Percentiles rank a stretch among this genome's conserved stretches.
phyloP scores from a whole-genome alignment of 305 asterid species.

The Fraxinus nigra region DNA sequence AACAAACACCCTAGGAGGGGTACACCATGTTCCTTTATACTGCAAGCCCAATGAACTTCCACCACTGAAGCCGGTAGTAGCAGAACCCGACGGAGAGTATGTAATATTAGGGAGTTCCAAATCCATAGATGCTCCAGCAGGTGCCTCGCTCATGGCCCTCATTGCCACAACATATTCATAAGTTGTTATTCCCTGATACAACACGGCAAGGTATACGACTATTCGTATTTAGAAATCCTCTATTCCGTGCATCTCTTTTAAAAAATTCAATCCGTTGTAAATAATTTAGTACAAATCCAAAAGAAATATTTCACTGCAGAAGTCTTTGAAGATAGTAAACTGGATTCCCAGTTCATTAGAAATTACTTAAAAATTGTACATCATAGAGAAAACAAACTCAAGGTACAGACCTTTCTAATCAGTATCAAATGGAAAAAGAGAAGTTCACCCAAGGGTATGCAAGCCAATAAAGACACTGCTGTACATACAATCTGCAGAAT shows the following conservation, averaged over 20 bases:
- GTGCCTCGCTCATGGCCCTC: slow-evolving; percentile 97
- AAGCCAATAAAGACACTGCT: slow-evolving; percentile 80
- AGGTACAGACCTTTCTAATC: slow-evolving; percentile 64
- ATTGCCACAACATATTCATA: slow-evolving; percentile 95
- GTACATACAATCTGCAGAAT: slow-evolving; percentile 80
- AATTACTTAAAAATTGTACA: neutral
- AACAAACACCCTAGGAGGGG: slow-evolving; percentile 95
- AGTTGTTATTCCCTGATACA: slow-evolving; percentile 82
- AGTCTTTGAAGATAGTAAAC: neutral
- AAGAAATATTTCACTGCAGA: neutral
- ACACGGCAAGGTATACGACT: slow-evolving; percentile 5
- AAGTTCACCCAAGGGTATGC: slow-evolving; percentile 93
- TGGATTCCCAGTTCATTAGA: neutral
- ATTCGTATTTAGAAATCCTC: neutral
- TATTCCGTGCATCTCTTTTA: neutral
- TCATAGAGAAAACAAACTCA: slow-evolving; percentile 12
- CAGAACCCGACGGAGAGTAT: slow-evolving; percentile 89
- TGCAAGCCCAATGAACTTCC: slow-evolving; percentile 97
- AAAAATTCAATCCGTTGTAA: neutral
- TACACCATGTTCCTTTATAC: slow-evolving; percentile 99
- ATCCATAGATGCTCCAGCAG: slow-evolving; percentile 71
- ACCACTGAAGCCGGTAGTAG: slow-evolving; percentile 94
- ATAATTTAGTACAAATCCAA: neutral
- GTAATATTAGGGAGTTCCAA: slow-evolving; percentile 71
- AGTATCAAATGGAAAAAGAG: slow-evolving; percentile 97